Conservation (phyloP, 306 rosid genomes). For the Trichosanthes truncata region DNA sequence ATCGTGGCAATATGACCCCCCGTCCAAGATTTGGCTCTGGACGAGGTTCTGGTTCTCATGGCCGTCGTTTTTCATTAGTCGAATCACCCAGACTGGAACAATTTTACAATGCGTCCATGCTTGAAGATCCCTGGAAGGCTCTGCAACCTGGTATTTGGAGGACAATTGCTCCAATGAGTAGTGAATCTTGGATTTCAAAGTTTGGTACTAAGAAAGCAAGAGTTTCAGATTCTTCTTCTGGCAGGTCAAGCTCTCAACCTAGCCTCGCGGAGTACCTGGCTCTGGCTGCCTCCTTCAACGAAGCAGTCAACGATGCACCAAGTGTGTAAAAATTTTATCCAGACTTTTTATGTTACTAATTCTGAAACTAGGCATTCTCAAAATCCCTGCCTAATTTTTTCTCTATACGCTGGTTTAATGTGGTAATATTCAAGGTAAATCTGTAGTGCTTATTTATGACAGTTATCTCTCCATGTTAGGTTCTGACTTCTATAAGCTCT, state of each 20-base stretch:
- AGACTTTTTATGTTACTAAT: background rate
- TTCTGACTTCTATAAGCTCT: background rate
- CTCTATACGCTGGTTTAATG: background rate
- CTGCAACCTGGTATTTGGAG: slow-evolving; percentile 46
- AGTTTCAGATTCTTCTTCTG: slow-evolving; percentile 22
- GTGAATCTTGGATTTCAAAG: slow-evolving; percentile 21
- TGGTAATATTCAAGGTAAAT: background rate
- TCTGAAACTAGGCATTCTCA: background rate
- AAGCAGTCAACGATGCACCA: slow-evolving; percentile 31
- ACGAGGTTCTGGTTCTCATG: slow-evolving; percentile 33
- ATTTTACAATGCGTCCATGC: slow-evolving; percentile 59
- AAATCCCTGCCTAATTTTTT: background rate
- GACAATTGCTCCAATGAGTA: slow-evolving; percentile 2
- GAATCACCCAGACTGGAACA: slow-evolving; percentile 18
- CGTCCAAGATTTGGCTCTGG: slow-evolving; percentile 43
- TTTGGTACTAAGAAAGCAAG: slow-evolving; percentile 27
- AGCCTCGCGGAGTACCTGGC: slow-evolving; percentile 83
- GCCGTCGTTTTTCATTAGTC: slow-evolving; percentile 16
- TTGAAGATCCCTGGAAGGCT: slow-evolving; percentile 85
- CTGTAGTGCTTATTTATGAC: background rate
- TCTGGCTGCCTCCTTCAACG: slow-evolving; percentile 73
- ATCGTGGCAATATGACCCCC: slow-evolving; percentile 19
- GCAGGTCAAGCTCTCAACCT: slow-evolving; percentile 42
- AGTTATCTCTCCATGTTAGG: background rate
- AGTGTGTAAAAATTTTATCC: slow-evolving; percentile 18